Base-by-base conservation (phyloP, 345 rosid species). In the Abelmoschus esculentus region DNA sequence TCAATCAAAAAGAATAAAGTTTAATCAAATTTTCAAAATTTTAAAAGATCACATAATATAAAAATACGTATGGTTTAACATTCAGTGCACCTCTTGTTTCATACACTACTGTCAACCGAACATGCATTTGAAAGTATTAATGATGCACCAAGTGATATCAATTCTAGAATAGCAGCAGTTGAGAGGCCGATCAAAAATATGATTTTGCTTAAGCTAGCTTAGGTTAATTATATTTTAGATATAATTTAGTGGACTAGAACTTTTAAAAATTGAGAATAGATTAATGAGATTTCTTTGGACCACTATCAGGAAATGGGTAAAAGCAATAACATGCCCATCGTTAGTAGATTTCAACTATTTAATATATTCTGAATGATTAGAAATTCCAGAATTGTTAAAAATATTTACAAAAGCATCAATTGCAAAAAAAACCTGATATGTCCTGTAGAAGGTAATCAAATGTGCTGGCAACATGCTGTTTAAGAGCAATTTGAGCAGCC, bases 401-500 rank as follows among this genome's bases (percentile, higher is more conserved):
- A 56, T 13, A 8, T 6, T 36, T 61, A 22, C 34, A 5, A 13
- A 14, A 66, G 72, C 36, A 50, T 49, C 18, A 52, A 50, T 12
- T 32, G 60, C 13, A 17, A 31, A 80, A 72, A 80, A 67, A 32
- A 96, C 99, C 97, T 87, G 88, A 86, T 71, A 90, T 87, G 79
- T 90, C 89, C 64, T 74, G 86, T 76, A 77, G 80, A 80, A 90
- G 96, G 76, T 83, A 82, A 75, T 87, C 80, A 79, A 90, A 89
- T 65, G 77, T 75, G 80, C 82, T 77, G 9, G 84, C 78, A 70
- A 90, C 77, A 79, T 80, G 87, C 76, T 90, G 84, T 83, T 87
- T 87, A 69, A 95, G 76, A 72, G 87, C 81, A 76, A 72, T 68
- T 78, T 74, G 80, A 83, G 89, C 88, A 82, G 90, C 96, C 99